These are phyloP conservation scores for Phytopythium montanum DNA, from an alignment of 352 stramenopile species.

Conservation along the genomic window DNA sequence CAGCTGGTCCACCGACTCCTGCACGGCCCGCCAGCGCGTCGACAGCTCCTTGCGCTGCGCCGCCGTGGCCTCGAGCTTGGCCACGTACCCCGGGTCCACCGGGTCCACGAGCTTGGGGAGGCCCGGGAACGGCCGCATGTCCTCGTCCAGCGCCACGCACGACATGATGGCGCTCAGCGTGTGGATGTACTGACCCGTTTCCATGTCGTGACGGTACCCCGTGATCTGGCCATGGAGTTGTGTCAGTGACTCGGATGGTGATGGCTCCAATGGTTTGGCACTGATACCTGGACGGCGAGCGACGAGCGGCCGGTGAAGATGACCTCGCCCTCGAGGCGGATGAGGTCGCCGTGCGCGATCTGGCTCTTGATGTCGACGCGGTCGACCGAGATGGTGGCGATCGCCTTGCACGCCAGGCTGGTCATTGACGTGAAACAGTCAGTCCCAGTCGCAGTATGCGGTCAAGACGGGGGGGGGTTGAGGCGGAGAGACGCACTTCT, in stretches of 20 bases:
- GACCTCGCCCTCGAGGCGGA: conserved; percentile 60
- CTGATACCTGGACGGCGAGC: conserved; percentile 31
- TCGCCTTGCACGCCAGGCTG: conserved; percentile 40
- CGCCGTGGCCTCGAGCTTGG: conserved; percentile 48
- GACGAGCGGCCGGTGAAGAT: conserved; percentile 60
- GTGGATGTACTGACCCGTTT: conserved; percentile 62
- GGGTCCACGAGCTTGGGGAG: conserved; percentile 44
- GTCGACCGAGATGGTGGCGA: conserved; percentile 65
- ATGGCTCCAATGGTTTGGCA: too few relatives aligned
- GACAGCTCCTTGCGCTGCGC: conserved; percentile 63
- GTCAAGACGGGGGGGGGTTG: too few relatives aligned
- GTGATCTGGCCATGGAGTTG: conserved; percentile 34
- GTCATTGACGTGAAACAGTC: background rate
- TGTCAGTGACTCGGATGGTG: background rate
- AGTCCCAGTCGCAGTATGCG: background rate
- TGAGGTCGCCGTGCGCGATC: conserved; percentile 57
- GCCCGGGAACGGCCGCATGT: conserved; percentile 50
- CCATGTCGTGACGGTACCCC: conserved; percentile 61
- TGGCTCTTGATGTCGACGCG: conserved; percentile 65
- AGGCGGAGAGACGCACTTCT: conserved; percentile 34
- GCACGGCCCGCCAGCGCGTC: conserved; percentile 51
- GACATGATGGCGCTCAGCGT: conserved; percentile 72
- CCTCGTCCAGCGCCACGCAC: conserved; percentile 60
- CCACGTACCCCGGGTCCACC: conserved; percentile 36
- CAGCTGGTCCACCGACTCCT: conserved; percentile 63